These are phyloP conservation scores for Chlorella ohadii DNA, from an alignment of 139 green algal species.

Conservation along the genomic window DNA sequence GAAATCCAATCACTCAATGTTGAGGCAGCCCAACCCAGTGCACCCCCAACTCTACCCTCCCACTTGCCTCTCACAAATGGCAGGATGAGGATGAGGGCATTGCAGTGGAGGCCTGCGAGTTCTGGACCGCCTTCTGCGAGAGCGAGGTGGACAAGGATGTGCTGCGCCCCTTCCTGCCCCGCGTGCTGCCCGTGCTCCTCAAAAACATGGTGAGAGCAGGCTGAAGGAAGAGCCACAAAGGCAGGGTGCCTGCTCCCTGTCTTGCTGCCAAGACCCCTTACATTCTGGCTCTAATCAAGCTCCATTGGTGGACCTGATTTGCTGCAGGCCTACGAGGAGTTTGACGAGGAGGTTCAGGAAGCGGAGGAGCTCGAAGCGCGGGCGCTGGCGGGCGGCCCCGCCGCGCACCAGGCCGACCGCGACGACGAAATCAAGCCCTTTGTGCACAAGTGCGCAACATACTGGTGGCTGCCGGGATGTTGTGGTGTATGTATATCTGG, in stretches of 20 bases:
- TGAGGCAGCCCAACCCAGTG: too few relatives aligned
- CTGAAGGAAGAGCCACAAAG: too few relatives aligned
- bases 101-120: constrained; percentile 95
- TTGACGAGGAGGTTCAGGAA: constrained; percentile 89
- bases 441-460: constrained; percentile 36
- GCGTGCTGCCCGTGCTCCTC: constrained; percentile 91
- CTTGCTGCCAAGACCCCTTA: too few relatives aligned
- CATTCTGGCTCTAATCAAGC: too few relatives aligned
- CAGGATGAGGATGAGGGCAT: constrained; percentile 81
- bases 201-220: constrained; percentile 89
- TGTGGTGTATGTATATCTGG: too few relatives aligned
- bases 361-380: constrained; percentile 72
- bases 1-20: too few relatives aligned
- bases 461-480: too few relatives aligned
- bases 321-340: constrained; percentile 83
- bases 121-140: constrained; percentile 92
- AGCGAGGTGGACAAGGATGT: constrained; percentile 62
- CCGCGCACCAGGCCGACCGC: constrained; percentile 47
- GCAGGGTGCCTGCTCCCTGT: too few relatives aligned
- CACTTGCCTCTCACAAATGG: too few relatives aligned
- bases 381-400: constrained; percentile 6
- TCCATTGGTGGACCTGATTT: too few relatives aligned
- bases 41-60: too few relatives aligned
- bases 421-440: constrained; percentile 80
- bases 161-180: constrained; percentile 81